A percentile compares a stretch with the other conserved stretches of the same genome.
Conservation (phyloP, 2,329 filamentous ascomycete species). For the Juglanconis oblonga region DNA sequence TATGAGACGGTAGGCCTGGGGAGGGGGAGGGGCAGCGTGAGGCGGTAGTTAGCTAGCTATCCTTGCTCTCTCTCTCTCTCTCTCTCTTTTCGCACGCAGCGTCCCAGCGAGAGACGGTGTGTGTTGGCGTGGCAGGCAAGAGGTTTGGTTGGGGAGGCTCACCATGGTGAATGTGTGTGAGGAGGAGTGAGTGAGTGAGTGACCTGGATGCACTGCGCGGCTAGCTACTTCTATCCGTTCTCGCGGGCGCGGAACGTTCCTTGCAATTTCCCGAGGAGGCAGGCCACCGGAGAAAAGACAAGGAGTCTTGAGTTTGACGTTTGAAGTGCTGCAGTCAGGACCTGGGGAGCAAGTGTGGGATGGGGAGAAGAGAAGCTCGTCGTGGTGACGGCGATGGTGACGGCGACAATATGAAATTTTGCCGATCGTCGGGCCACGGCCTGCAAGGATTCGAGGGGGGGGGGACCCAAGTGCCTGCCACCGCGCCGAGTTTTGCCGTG, state of each 20-base stretch:
- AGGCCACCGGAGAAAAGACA: background rate
- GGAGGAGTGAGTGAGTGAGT: constrained; percentile 10
- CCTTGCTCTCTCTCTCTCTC: no score
- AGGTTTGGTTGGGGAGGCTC: background rate
- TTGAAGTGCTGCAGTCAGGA: background rate
- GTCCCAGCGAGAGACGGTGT: background rate
- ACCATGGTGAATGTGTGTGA: constrained; percentile 24
- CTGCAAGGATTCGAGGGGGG: background rate
- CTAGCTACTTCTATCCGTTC: background rate
- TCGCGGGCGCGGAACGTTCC: background rate
- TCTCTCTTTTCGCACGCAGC: no score
- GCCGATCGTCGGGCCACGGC: constrained; percentile 15
- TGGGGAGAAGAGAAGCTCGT: background rate
- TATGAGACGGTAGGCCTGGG: constrained; percentile 88
- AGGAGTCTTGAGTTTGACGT: background rate
- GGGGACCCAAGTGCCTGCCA: constrained; percentile 10
- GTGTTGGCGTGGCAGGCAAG: background rate
- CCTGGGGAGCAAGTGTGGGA: constrained; percentile 1
- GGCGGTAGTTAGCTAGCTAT: background rate
- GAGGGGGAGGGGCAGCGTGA: constrained; percentile 5
- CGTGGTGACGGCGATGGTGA: constrained; percentile 4
- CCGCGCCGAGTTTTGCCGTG: background rate
- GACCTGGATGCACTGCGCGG: background rate
- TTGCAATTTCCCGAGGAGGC: background rate
- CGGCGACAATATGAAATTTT: constrained; percentile 17